Evolutionary conservation across 1,139 yeast genomes (phyloP), one percentile per base, ranked within the genome.

Genomic region (Candida frijolesensis): DNA sequence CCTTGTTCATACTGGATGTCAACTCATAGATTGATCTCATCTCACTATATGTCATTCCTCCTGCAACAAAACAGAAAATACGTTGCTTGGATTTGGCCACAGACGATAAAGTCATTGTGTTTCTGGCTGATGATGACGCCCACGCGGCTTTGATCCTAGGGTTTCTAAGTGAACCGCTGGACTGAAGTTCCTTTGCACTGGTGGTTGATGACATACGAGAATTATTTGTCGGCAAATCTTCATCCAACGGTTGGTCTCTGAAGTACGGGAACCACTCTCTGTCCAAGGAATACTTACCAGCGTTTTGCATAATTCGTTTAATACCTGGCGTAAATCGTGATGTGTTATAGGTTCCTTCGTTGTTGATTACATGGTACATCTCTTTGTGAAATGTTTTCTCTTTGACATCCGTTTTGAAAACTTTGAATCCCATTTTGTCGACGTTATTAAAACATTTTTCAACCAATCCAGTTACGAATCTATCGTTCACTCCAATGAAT

Each of bases 41-140:
- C 65, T 95, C 99, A 3, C 92, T 81, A 57, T 87, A 83, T 0
- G 98, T 90, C 39, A 89, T 71, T 10, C 99, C 99, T 19, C 99
- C 99, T 1, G 95, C 88, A 38, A 91, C 81, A 63, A 84, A 94
- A 53, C 91, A 83, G 59, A 92, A 82, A 8, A 92, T 77, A 45
- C 94, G 71, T 61, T 89, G 96, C 57, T 82, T 80, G 42, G 83
- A 80, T n/a, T 78, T 73, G 11, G 39, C 40, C 11, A 27, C 39
- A 11, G 44, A 34, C 6, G 39, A 44, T 7, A 49, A 16, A 9
- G 45, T 25, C 37, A 51, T 33, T 14, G 56, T 34, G 15, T 18
- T 38, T 33, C 35, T 33, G 4, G 54, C 22, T 7, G 57, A 48
- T 12, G 51, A 65, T 52, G 76, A 79, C 1, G 95, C 91, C 96